phyloP scores from a whole-genome alignment of 345 rosid species.

The Lagerstroemia speciosa region DNA sequence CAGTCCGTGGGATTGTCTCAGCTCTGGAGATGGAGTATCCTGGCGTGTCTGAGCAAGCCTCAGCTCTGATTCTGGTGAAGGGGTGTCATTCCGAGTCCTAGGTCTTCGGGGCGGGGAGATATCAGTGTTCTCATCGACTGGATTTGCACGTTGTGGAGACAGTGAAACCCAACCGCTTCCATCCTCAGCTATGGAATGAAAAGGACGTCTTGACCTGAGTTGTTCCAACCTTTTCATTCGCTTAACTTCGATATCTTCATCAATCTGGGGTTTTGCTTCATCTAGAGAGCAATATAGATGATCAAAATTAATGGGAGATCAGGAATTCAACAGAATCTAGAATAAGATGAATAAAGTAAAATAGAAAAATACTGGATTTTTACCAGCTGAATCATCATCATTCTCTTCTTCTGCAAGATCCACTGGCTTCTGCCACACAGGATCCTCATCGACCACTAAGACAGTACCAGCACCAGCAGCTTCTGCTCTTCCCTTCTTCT shows the following conservation, averaged over 20 bases:
- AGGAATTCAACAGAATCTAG: slow-evolving; percentile 2
- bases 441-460: slow-evolving; percentile 80
- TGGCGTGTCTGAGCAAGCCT: slow-evolving; percentile 23
- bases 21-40: slow-evolving; percentile 38
- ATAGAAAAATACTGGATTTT: background rate
- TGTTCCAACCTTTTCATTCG: slow-evolving; percentile 74
- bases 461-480: slow-evolving; percentile 41
- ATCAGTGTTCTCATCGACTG: slow-evolving; percentile 24
- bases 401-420: slow-evolving; percentile 47
- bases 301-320: background rate
- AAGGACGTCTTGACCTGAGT: slow-evolving; percentile 47
- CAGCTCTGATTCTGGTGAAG: slow-evolving; percentile 42
- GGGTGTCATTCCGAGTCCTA: slow-evolving; percentile 46
- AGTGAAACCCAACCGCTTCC: slow-evolving; percentile 91
- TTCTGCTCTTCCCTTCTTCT: slow-evolving; percentile 2
- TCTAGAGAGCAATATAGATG: slow-evolving; percentile 20
- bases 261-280: slow-evolving; percentile 61
- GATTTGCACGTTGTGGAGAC: slow-evolving; percentile 21
- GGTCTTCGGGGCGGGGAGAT: slow-evolving; percentile 54
- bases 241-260: slow-evolving; percentile 87
- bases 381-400: slow-evolving; percentile 67
- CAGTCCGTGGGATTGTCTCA: slow-evolving; percentile 8
- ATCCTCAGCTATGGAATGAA: slow-evolving; percentile 72
- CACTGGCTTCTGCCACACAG: slow-evolving; percentile 80
- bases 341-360: background rate